Conservation (phyloP, 2,329 filamentous ascomycete species). For the Ophiostoma sp. region DNA sequence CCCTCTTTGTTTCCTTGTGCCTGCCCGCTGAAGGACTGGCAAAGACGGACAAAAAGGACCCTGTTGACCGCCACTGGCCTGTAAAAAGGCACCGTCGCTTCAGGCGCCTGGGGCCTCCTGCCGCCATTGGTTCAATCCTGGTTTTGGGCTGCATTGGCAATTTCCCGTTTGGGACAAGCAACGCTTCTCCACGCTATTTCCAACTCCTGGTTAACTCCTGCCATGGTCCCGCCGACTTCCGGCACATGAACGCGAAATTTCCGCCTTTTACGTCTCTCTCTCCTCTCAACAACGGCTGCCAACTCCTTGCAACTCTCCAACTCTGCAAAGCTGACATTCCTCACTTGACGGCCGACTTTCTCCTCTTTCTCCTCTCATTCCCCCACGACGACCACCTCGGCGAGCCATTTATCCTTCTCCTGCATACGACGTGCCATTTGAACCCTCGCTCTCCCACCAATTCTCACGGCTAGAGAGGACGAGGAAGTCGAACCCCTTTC, state of each 20-base stretch:
- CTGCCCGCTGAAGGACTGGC: neutral
- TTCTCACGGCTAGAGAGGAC: neutral
- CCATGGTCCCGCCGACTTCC: slow-evolving; percentile 15
- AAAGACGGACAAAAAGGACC: neutral
- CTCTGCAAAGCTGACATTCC: neutral
- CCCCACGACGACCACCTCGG: neutral
- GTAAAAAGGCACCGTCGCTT: neutral
- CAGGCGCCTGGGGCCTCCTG: neutral
- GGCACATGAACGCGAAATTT: slow-evolving; percentile 14
- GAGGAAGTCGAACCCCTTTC: neutral
- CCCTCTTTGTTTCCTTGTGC: neutral
- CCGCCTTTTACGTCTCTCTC: neutral
- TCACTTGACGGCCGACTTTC: neutral
- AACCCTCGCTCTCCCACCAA: neutral
- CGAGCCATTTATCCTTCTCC: neutral
- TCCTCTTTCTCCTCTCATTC: neutral
- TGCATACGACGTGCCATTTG: neutral
- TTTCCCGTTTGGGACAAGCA: slow-evolving; percentile 21
- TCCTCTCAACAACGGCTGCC: neutral
- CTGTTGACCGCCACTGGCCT: slow-evolving; percentile 12
- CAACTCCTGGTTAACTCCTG: neutral
- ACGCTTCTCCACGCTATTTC: slow-evolving; percentile 3
- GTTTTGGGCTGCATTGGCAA: slow-evolving; percentile 17
- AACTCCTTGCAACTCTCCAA: neutral
- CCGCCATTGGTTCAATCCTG: neutral